Conservation (phyloP, 768 basidiomycete genomes). For the Lactifluus hygrophoroides region DNA sequence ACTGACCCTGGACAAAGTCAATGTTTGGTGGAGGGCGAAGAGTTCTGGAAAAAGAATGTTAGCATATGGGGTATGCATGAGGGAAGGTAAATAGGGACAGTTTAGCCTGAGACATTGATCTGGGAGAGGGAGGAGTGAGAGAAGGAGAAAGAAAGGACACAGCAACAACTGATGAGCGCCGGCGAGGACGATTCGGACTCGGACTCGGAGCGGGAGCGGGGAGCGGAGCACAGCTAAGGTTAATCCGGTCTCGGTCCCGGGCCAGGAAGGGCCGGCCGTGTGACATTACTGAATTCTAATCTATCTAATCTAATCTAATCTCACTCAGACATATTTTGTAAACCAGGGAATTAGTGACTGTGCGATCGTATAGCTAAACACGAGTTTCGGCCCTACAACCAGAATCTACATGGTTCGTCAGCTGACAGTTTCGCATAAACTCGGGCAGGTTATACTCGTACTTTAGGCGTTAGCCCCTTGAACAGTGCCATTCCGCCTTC, state of each 20-base stretch:
- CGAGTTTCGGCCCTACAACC: conserved; percentile 94
- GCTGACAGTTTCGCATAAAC: too few relatives aligned
- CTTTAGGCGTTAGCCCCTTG: conserved; percentile 97
- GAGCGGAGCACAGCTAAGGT: too few relatives aligned
- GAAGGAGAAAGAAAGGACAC: not conserved
- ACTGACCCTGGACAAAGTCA: conserved; percentile 68
- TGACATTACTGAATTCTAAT: not conserved
- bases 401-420: conserved; percentile 45
- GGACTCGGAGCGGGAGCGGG: too few relatives aligned
- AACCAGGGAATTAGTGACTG: conserved; percentile 93
- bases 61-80: not conserved
- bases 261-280: too few relatives aligned
- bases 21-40: conserved; percentile 84
- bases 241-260: too few relatives aligned
- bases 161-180: conserved; percentile 5
- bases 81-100: not conserved
- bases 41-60: conserved; percentile 38
- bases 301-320: not conserved
- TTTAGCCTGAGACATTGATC: conserved; percentile 14
- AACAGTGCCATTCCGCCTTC: conserved; percentile 84
- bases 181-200: too few relatives aligned
- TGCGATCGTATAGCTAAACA: conserved; percentile 96
- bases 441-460: conserved; percentile 27
- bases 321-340: conserved; percentile 30
- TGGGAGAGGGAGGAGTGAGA: not conserved